Evolutionary conservation across 495 filamentous ascomycete species (phyloP).

Genomic region (Penicillium odoratum): DNA sequence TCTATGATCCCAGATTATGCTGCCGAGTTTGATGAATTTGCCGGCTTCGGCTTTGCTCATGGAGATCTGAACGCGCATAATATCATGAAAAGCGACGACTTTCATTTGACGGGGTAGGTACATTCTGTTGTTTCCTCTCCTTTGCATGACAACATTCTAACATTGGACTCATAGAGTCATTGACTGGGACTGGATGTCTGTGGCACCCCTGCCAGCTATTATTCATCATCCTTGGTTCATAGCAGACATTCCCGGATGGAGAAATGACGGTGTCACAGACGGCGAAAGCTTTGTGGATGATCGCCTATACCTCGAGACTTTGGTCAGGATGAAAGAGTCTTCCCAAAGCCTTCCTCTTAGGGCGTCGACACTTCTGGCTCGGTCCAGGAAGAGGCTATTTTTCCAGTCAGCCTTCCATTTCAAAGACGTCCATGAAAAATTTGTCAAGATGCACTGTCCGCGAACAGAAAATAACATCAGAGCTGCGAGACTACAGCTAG

Average conservation of each 20-base stretch:
- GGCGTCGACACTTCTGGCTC: slow-evolving; percentile 2
- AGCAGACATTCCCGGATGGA: slow-evolving; percentile 16
- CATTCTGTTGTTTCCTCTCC: no score
- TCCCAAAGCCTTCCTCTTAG: not conserved
- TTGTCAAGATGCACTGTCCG: slow-evolving; percentile 19
- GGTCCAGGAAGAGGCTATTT: slow-evolving; percentile 12
- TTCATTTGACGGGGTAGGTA: slow-evolving; percentile 21
- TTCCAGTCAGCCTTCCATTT: slow-evolving; percentile 17
- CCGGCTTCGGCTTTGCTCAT: slow-evolving; percentile 14
- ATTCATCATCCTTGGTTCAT: slow-evolving; percentile 19
- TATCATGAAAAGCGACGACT: slow-evolving; percentile 24
- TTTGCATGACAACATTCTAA: not conserved
- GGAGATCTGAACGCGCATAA: slow-evolving; percentile 22
- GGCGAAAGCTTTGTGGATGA: slow-evolving; percentile 7
- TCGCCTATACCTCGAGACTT: slow-evolving; percentile 7
- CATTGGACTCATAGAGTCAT: slow-evolving; percentile 15
- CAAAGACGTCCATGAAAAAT: slow-evolving; percentile 15
- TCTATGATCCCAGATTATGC: slow-evolving; percentile 22
- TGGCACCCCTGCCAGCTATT: slow-evolving; percentile 11
- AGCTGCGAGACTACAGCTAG: slow-evolving; percentile 16
- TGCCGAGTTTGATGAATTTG: slow-evolving; percentile 12
- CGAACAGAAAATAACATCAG: slow-evolving; percentile 16
- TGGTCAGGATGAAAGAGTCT: slow-evolving; percentile 5
- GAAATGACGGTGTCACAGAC: slow-evolving; percentile 10
- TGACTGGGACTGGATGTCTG: slow-evolving; percentile 18